Base-by-base conservation (phyloP, 2,329 filamentous ascomycete species). In the Leptographium radiaticola region DNA sequence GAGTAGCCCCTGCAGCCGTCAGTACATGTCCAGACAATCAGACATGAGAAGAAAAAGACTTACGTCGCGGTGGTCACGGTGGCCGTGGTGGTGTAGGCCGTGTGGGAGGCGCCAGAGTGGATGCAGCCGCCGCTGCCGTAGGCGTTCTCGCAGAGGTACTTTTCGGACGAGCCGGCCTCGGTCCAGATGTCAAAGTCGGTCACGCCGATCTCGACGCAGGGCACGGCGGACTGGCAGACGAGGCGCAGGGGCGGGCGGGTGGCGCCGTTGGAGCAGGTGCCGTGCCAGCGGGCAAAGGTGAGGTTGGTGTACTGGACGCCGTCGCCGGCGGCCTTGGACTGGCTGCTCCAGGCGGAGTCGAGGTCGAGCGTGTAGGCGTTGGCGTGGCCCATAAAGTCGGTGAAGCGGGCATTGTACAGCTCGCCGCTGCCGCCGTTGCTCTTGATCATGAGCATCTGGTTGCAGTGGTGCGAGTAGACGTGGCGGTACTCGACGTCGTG, bases 401-500 rank as follows among this genome's bases (percentile, higher is more conserved):
- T 72, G 43, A 81, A 70, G 1, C 71, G 60, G 15, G 71, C 66
- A 58, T 80, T 72, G 44, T 69, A 69, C 6, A 81, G 71, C 2
- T 66, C 70, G 25, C 79, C 79, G 54, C 63, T 70, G 40, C 79
- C 79, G 44, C 79, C 79, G 59, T 80, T 76, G 52, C 72, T 75
- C 65, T 82, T 83, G 68, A 82, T 74, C 76, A 80, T 78, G 65
- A 75, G 73, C 77, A 81, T 81, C 61, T 82, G 76, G 68, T 82
- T 82, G 11, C 73, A 75, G n/a, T 70, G 67, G 66, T 70, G 73
- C 34, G 77, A 80, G 67, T 81, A 81, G 57, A 81, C 62, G 61
- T 81, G 79, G 59, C 68, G 67, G 67, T 81, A 81, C 33, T 67
- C 63, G 55, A 81, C 70, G 56, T 77, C 44, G 51, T 53, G 51